Evolutionary conservation across 1,284 basidiomycete species (phyloP), one percentile per base, ranked within the genome.

Genomic region (Grifola frondosa): DNA sequence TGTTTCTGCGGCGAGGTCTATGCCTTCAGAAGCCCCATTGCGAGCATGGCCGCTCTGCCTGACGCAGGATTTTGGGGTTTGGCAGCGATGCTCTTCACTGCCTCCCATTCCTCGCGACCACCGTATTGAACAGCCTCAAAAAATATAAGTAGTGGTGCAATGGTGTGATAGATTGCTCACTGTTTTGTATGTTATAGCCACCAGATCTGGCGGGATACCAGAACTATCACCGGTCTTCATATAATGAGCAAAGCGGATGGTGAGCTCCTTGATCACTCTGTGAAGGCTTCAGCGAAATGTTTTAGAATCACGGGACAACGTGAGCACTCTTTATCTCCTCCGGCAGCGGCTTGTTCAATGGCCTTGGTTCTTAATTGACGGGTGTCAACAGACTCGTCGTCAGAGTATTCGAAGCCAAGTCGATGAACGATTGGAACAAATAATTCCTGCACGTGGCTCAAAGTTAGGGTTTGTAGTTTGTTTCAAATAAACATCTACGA

Each of bases 351-450:
- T 22, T 81, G 75, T 11, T 68, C 70, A 49, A 97, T 83, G 1
- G 88, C 90, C 15, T 80, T 72, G 7, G 90, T 88, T 30, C 96
- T 81, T 40, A 97, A 70, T 59, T 89, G 80, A 32, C 82, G 79
- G 31, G 75, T 75, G 52, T 91, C 91, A 20, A 81, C 72, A 15
- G 81, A 73, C 50, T 99, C 96, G 25, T 70, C 67, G 12, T 75
- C 71, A 4, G 70, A 64, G 62, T 88, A 88, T 37, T 91, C 85
- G 60, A 87, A 96, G 12, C 93, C 91, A 37, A 97, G 75, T 56
- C 75, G 77, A 40, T 88, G 70, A 23, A 92, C 88, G 26, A 95
- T 65, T 6, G 94, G 95, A 35, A 75, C 75, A 67, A 91, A 93
- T 29, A 97, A 71, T 25, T 66, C 63, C 86, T 88, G 44, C 4